Conservation (phyloP, 2,329 filamentous ascomycete species). For the Pseudogymnoascus destructans region DNA sequence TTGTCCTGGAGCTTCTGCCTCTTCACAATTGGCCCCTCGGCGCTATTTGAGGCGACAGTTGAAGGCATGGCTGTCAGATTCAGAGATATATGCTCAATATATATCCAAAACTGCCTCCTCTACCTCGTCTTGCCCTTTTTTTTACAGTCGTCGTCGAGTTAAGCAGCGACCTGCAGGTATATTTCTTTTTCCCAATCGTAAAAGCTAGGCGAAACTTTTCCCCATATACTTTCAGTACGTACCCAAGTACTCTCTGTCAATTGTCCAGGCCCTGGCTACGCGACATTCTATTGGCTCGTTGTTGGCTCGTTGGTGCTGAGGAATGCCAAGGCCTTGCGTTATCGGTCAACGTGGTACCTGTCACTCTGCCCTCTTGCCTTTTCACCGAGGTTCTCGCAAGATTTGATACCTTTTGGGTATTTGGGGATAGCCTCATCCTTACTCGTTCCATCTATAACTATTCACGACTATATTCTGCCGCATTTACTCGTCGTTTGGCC, state of each 20-base stretch:
- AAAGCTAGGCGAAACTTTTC: slow-evolving; percentile 9
- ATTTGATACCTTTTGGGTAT: background rate
- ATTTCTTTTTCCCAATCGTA: slow-evolving; percentile 7
- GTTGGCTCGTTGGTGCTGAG: background rate
- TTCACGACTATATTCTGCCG: background rate
- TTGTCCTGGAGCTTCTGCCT: slow-evolving; percentile 52
- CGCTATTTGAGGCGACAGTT: slow-evolving; percentile 30
- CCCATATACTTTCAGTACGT: slow-evolving; percentile 1
- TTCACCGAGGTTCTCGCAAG: background rate
- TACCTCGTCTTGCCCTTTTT: slow-evolving; percentile 20
- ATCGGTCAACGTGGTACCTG: slow-evolving; percentile 5
- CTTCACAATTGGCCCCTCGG: slow-evolving; percentile 55
- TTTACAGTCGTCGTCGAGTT: slow-evolving; percentile 8
- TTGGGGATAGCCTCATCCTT: background rate
- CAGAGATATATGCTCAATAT: slow-evolving; percentile 3
- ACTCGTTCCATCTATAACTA: background rate
- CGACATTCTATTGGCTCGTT: background rate
- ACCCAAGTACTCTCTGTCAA: background rate
- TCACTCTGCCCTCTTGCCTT: background rate
- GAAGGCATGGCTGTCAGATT: slow-evolving; percentile 32
- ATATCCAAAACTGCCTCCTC: slow-evolving; percentile 27
- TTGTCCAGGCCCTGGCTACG: background rate
- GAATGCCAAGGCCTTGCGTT: slow-evolving; percentile 4
- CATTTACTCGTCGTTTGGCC: background rate
- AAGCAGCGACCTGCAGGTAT: slow-evolving; percentile 7